Base-by-base conservation (phyloP, 352 stramenopile species). In the Aphanomyces invadans region DNA sequence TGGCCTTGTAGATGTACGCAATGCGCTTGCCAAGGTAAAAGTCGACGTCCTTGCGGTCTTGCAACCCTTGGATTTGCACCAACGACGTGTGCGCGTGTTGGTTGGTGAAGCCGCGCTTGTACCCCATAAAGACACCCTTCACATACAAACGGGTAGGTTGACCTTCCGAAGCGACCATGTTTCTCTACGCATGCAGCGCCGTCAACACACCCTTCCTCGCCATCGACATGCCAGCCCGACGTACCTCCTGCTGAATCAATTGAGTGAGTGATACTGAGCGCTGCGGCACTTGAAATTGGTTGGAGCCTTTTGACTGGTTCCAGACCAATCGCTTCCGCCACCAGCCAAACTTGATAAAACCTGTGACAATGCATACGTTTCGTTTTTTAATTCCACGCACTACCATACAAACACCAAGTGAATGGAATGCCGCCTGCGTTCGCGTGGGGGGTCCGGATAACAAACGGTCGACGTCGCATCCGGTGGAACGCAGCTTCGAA, bases 11-110 rank as follows among this genome's bases (percentile, higher is more conserved):
- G 76, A 99, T 98, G 90, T 99, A 99, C 44, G 96, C 97, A 72
- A 99, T 92, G 73, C 96, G 96, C 94, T 99, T 99, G 75, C 97
- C 97, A 61, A 99, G 83, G 88, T 99, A 99, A 76, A 99, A 99
- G 73, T 98, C 82, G 49, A 97, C 90, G 71, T 98, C 96, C 77
- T 98, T 95, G 81, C 98, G 99, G 78, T 95, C 93, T 73, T 98
- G 95, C 57, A 99, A 86, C 76, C 96, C 95, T 83, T 98, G 90
- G 79, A 99, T 98, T 88, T 99, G 99, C 75, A 99, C 92, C 55
- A 99, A 85, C 73, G 89, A 95, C 61, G 97, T 99, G 89, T 98
- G 90, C 74, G 92, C 89, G 91, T 99, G 94, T 86, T 99, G 97
- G 80, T 97, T 99, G 65, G 92, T 88, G 70, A 98, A 88, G 70